Evolutionary conservation across 2,329 filamentous ascomycete genomes (phyloP).

Genomic region (Beauveria bassiana): DNA sequence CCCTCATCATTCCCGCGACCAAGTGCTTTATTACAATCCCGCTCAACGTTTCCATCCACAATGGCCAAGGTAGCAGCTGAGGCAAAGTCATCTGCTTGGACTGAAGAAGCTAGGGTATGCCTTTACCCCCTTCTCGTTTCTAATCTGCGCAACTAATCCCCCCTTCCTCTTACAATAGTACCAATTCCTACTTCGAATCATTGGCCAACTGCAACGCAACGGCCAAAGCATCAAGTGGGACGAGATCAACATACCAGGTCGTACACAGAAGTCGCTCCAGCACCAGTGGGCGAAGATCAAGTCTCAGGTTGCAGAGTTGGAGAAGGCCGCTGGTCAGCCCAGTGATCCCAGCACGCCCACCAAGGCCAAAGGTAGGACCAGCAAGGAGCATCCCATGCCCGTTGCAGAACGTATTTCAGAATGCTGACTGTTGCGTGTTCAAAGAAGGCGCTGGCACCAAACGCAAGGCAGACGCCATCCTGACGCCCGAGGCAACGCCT

Average conservation of each 20-base stretch:
- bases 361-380: not conserved
- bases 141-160: not conserved
- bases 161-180: not conserved
- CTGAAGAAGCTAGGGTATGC: constrained; percentile 1
- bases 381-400: too few relatives aligned
- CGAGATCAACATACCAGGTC: constrained; percentile 15
- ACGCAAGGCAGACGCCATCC: not conserved
- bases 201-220: constrained; percentile 10
- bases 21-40: not conserved
- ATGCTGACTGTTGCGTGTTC: not conserved
- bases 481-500: not conserved
- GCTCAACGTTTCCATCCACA: not conserved
- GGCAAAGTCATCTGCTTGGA: not conserved
- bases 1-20: not conserved
- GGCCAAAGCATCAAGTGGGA: constrained; percentile 14
- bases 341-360: not conserved
- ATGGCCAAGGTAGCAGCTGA: not conserved
- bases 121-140: not conserved
- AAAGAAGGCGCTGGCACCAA: not conserved
- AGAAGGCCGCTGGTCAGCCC: constrained; percentile 12
- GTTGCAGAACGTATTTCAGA: too few relatives aligned
- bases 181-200: constrained; percentile 14
- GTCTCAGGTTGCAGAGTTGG: constrained; percentile 19
- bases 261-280: constrained; percentile 17
- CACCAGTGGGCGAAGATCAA: constrained; percentile 16